Evolutionary conservation across 805 yeast species (phyloP).

Genomic region (Maudiozyma barnettii): DNA sequence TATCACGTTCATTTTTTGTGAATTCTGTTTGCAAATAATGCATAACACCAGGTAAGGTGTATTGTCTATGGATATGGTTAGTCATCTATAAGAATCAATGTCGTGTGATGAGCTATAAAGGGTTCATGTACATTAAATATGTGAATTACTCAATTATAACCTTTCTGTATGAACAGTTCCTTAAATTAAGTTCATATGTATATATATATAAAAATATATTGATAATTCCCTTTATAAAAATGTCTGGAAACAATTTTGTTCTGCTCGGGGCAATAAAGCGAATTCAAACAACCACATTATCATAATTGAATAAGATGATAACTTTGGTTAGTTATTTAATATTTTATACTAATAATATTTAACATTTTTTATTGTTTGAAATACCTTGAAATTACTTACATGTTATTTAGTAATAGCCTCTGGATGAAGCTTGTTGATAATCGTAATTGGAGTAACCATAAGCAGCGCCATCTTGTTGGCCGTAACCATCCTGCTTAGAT

Average conservation of each 20-base stretch:
- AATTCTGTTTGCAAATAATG: conserved; percentile 54
- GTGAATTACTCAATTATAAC: too few relatives aligned
- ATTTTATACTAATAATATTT: background rate
- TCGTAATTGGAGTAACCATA: conserved; percentile 28
- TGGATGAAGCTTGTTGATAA: conserved; percentile 25
- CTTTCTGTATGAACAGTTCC: too few relatives aligned
- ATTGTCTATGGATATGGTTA: conserved; percentile 15
- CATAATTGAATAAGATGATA: too few relatives aligned
- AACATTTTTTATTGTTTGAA: too few relatives aligned
- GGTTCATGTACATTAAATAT: too few relatives aligned
- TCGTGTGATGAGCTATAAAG: too few relatives aligned
- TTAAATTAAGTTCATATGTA: too few relatives aligned
- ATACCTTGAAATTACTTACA: background rate
- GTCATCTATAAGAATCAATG: background rate
- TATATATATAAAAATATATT: too few relatives aligned
- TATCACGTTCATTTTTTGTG: conserved; percentile 50
- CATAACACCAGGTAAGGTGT: conserved; percentile 44
- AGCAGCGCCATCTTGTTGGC: conserved; percentile 9
- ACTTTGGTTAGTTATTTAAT: background rate
- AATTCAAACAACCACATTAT: too few relatives aligned
- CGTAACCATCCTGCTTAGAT: conserved; percentile 13
- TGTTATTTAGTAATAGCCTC: conserved; percentile 25
- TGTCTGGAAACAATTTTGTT: too few relatives aligned
- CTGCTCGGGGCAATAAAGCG: too few relatives aligned
- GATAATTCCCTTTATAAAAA: too few relatives aligned